Conservation (phyloP, 805 yeast species). For the Huiozyma sinensis region DNA sequence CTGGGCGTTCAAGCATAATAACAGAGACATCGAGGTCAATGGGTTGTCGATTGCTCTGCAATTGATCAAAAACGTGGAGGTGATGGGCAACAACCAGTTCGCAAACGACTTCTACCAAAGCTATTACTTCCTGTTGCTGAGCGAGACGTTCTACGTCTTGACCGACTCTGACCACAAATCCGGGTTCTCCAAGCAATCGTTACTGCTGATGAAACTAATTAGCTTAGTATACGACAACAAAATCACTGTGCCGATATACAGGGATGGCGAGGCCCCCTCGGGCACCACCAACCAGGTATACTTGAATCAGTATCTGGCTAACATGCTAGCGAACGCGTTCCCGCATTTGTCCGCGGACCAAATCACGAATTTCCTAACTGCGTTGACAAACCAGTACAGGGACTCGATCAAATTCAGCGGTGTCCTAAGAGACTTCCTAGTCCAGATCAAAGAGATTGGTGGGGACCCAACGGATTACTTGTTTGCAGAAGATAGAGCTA, state of each 20-base stretch:
- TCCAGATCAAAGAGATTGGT: slow-evolving; percentile 90
- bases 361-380: slow-evolving; percentile 68
- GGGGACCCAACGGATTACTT: slow-evolving; percentile 92
- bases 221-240: slow-evolving; percentile 69
- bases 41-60: slow-evolving; percentile 82
- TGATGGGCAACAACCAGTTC: slow-evolving; percentile 55
- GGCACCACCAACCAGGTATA: slow-evolving; percentile 78
- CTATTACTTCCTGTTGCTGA: slow-evolving; percentile 77
- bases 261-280: slow-evolving; percentile 67
- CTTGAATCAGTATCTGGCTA: slow-evolving; percentile 70
- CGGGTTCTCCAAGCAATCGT: slow-evolving; percentile 82
- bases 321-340: slow-evolving; percentile 79
- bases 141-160: slow-evolving; percentile 85
- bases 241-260: slow-evolving; percentile 68
- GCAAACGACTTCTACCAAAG: slow-evolving; percentile 80
- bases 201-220: slow-evolving; percentile 71
- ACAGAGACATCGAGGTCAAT: slow-evolving; percentile 89
- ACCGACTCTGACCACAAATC: slow-evolving; percentile 98
- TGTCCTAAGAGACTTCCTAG: slow-evolving; percentile 86
- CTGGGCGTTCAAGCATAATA: slow-evolving; percentile 98
- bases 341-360: slow-evolving; percentile 82
- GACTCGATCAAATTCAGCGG: slow-evolving; percentile 71
- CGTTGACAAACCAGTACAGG: slow-evolving; percentile 60
- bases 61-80: slow-evolving; percentile 73
- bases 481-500: slow-evolving; percentile 86